Evolutionary conservation across 768 basidiomycete genomes (phyloP), one percentile per base, ranked within the genome.

Genomic region (Melanogaster broomeanus): DNA sequence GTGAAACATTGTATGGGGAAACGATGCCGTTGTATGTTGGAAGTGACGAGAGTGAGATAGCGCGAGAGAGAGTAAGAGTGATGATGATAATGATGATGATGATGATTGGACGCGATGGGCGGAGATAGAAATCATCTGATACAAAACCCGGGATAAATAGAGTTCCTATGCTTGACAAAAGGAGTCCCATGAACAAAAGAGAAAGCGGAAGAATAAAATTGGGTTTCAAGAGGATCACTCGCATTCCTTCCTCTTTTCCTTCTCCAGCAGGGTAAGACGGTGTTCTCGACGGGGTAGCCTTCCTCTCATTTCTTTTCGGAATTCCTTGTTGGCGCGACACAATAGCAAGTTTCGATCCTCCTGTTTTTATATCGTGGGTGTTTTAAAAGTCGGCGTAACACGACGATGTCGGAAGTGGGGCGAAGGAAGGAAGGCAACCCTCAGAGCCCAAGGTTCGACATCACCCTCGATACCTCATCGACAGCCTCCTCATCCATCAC

Each of bases 401-500:
- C 28, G 37, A 42, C 24, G 31, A 33, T 37, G 55, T 51, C 46
- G 24, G 49, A 44, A 19, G 54, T n/a, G n/a, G 45, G 41, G 53
- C 16, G 42, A 42, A 50, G 58, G 58, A 55, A 54, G 53, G 35
- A 22, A 61, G 54, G 41, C 38, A 12, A 45, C 27, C 24, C 27
- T 68, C 72, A 87, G 54, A 87, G 72, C 45, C 86, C 85, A 57
- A 88, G 77, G 67, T 84, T 89, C 56, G 87, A 85, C 62, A 90
- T 87, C 59, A 89, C 87, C 53, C 87, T 79, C 37, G 88, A 83
- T 49, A 89, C 84, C 61, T 89, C 87, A 49, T 87, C 85, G 48
- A 81, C 77, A 22, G 72, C 72, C 40, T 82, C 82, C 34, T 83
- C 84, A 38, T 86, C 84, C 51, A 69, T 57, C 43, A 60, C 65